Evolutionary conservation across 2,329 filamentous ascomycete genomes (phyloP), one percentile per base, ranked within the genome.

Genomic region (Xylaria digitata): DNA sequence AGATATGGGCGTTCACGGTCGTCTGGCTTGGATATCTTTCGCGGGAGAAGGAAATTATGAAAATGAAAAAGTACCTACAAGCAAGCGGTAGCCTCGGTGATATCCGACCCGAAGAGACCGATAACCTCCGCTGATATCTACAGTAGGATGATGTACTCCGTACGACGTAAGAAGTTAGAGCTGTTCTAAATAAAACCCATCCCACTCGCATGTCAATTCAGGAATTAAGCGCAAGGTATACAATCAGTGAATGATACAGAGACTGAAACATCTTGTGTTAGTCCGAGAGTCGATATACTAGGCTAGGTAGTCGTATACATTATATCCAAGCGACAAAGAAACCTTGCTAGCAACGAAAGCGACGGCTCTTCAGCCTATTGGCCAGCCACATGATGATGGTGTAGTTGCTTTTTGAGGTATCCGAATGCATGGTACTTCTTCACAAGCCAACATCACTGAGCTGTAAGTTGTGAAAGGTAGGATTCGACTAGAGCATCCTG

Each of bases 1-100:
- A 52, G 37, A 45, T 48, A 37, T 26, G 59, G 59, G 49, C 49
- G 49, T 54, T 21, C 13, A 48, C 54, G 59, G 59, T 54, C 40
- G 37, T 40, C 34, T 50, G 26, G 30, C 19, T 40, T 26, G 15
- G 50, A 43, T 61, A 32, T 46, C 46, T 46, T 59, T 37, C 32
- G 21, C 46, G 34, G 34, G 46, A 42, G 26, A 40, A 40, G 53
- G 4, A 54, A 17, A 45, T 13, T 19, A 9, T 40, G n/a, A n/a
- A 26, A 19, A 59, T 49, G 43, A 59, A 40, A 34, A 60, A 2
- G 46, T 49, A 26, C 11, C 21, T 17, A 26, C 37, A 15, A 48
- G 30, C 54, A 43, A n/a, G 23, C 8, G 6, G 37, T 37, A 23
- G n/a, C 42, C 15, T 30, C 46, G 34, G 46, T 13, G 34, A 32